Evolutionary conservation across 495 filamentous ascomycete genomes (phyloP), one percentile per base, ranked within the genome.

Genomic region (Rhypophila decipiens): DNA sequence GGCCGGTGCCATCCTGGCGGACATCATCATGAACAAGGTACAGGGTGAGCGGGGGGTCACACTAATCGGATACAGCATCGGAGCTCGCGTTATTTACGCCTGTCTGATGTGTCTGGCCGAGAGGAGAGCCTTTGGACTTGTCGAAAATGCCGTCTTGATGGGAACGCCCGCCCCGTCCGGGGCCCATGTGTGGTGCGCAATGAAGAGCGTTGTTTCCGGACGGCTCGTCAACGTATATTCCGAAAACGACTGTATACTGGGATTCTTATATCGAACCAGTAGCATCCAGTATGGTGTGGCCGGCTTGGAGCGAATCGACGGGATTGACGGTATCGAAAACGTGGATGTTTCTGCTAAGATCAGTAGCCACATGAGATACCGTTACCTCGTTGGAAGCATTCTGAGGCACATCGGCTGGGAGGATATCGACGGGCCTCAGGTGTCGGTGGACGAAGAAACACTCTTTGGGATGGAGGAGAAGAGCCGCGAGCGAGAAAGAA

Each of bases 31-130:
- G 52, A 90, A 86, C 66, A 88, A 84, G 53, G 83, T 83, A 1
- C 90, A 94, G 56, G 93, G 93, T 12, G 88, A 96, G 63, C 77
- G 93, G 18, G 83, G 91, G 0, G 85, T 96, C 2, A 93, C 84
- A 17, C 68, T 98, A 5, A 74, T 96, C 42, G 93, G 93, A 1
- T 97, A 90, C 64, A 88, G 87, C 17, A 68, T 97, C n/a, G 93
- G 91, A 1, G 90, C 90, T 9, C 81, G 91, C 17, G 79, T 90
- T 22, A 90, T 96, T 36, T 96, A 86, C 55, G 76, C 79, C 17
- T 96, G 90, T 56, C 71, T 97, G 2, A 80, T 82, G 64, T 74
- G 56, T 13, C 74, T 98, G 23, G 85, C 87, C 0, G 82, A 87
- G 59, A 74, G 87, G 44, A 74, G 78, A 49, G 88, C 84, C 0